Evolutionary conservation across 2,329 filamentous ascomycete species (phyloP).

Genomic region (Chlorencoelia australis): DNA sequence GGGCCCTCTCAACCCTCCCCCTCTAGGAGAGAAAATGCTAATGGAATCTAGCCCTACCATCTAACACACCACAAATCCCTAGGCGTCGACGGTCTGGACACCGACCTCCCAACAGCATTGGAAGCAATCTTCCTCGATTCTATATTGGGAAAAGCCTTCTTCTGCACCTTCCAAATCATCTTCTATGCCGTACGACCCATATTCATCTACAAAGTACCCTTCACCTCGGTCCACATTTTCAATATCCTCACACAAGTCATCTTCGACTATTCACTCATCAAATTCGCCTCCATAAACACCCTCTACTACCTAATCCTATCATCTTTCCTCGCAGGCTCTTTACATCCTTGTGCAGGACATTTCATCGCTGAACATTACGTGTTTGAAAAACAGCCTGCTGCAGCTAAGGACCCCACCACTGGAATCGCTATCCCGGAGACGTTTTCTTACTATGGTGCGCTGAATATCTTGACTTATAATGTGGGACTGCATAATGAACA

Average conservation of each 20-base stretch:
- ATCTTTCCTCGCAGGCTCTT: conserved; percentile 84
- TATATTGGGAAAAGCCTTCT: conserved; percentile 93
- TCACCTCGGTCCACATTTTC: conserved; percentile 74
- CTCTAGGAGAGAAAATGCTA: neutral
- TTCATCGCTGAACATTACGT: conserved; percentile 98
- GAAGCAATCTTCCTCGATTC: conserved; percentile 93
- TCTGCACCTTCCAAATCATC: conserved; percentile 97
- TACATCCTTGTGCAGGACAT: conserved; percentile 91
- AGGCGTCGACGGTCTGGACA: conserved; percentile 90
- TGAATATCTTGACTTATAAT: conserved; percentile 93
- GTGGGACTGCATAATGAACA: conserved; percentile 98
- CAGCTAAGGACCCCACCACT: conserved; percentile 47
- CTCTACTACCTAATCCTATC: conserved; percentile 78
- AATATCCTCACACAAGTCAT: conserved; percentile 69
- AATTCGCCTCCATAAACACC: conserved; percentile 49
- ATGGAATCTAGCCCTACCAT: conserved; percentile 66
- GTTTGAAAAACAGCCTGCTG: conserved; percentile 48
- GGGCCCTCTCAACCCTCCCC: conserved; percentile 22
- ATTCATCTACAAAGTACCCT: conserved; percentile 80
- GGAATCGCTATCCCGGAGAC: conserved; percentile 68
- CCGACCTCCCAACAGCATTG: conserved; percentile 83
- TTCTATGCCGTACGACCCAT: conserved; percentile 97
- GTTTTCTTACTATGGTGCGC: conserved; percentile 88
- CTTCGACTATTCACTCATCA: conserved; percentile 66
- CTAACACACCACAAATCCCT: conserved; percentile 98